Base-by-base conservation (phyloP, 805 yeast species). In the Jamesozyma jinghongensis region DNA sequence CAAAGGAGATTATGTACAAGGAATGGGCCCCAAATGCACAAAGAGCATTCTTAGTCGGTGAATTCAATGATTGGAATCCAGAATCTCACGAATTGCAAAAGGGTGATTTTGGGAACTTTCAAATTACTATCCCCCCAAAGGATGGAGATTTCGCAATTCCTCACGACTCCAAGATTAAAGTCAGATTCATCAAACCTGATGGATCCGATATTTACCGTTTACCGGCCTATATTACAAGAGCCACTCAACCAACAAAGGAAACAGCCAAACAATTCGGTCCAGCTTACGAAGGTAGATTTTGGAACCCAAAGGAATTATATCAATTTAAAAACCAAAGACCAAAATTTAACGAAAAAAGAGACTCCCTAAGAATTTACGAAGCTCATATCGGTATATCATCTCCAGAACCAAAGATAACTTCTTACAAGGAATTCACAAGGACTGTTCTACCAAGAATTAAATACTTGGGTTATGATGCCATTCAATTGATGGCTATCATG, bases 401-500 rank as follows among this genome's bases (percentile, higher is more conserved):
- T 2, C 88, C 95, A 1, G 92, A 90, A 43, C 88, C 92, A 27
- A 76, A 75, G 43, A 67, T 92, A 39, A 95, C 95, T 2, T 64
- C 90, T 11, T 90, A 90, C 63, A 78, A 75, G 49, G 94, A 90
- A 59, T 90, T 90, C 61, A 82, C 95, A 12, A 50, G 67, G 34
- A 79, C 84, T 48, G 71, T 87, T 11, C 71, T 90, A 46, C 97
- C 97, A n/a, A 71, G 81, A 34, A 85, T 90, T 50, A 78, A 77
- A 51, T 75, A 81, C 47, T 70, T 88, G 44, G 97, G 97, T 29
- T 90, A 90, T 62, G 86, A 92, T 61, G 79, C 95, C 4, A 82
- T 90, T 52, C 98, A 90, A 65, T 70, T 90, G 56, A 90, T 90
- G 98, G 97, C 98, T 0, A 74, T 90, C 34, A 90, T 90, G 98